Evolutionary conservation across 1,284 basidiomycete genomes (phyloP).

Genomic region (Boletus subluridellus): DNA sequence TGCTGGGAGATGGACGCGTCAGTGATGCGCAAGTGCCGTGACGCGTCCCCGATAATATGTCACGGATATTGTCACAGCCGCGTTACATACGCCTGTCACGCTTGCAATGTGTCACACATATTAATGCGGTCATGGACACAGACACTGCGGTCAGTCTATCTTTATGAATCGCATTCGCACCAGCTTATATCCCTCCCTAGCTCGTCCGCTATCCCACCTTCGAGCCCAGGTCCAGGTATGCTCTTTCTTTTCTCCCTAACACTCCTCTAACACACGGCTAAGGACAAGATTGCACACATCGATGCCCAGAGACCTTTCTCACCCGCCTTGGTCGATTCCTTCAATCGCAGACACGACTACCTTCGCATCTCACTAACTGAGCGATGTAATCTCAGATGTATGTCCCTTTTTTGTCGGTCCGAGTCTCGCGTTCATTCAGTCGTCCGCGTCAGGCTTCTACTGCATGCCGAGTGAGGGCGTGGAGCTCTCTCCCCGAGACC

Average conservation of each 20-base stretch:
- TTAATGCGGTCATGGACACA: not conserved
- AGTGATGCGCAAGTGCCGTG: constrained; percentile 13
- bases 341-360: constrained; percentile 72
- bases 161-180: constrained; percentile 18
- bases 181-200: not conserved
- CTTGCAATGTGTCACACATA: not conserved
- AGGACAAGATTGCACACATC: constrained; percentile 49
- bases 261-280: not conserved
- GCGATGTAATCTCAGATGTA: constrained; percentile 83
- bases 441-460: constrained; percentile 63
- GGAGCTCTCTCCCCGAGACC: constrained; percentile 64
- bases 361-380: constrained; percentile 85
- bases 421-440: not conserved
- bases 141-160: not conserved
- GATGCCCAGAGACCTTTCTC: constrained; percentile 49
- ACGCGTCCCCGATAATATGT: constrained; percentile 12
- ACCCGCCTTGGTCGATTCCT: constrained; percentile 62
- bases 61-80: constrained; percentile 3
- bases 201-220: constrained; percentile 22
- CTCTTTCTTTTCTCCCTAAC: not conserved
- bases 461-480: constrained; percentile 87
- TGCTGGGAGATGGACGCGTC: constrained; percentile 23
- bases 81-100: constrained; percentile 13
- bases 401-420: constrained; percentile 21
- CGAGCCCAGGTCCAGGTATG: constrained; percentile 21